These are phyloP conservation scores for Russula foetens DNA, from an alignment of 768 basidiomycete species.

Conservation along the genomic window DNA sequence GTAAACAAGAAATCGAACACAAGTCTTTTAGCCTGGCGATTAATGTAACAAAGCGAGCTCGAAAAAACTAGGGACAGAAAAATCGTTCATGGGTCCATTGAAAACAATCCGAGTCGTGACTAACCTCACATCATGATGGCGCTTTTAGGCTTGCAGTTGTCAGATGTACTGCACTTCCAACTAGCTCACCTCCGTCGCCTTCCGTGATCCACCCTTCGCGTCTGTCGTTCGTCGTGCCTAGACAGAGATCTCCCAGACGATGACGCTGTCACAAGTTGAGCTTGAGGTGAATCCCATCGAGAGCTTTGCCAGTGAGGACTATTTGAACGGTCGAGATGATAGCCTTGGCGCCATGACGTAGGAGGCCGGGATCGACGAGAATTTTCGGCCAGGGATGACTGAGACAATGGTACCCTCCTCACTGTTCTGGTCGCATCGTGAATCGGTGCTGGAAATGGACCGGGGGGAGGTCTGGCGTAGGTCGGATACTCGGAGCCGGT, in stretches of 20 bases:
- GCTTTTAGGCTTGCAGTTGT: too few relatives aligned
- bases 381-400: background rate
- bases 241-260: background rate
- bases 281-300: background rate
- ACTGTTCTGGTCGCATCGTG: too few relatives aligned
- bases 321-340: background rate
- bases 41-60: too few relatives aligned
- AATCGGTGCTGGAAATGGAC: background rate
- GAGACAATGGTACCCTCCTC: background rate
- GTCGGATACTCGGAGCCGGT: background rate
- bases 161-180: too few relatives aligned
- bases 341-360: background rate
- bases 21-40: too few relatives aligned
- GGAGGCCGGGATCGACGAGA: conserved; percentile 1
- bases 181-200: background rate
- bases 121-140: background rate
- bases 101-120: too few relatives aligned
- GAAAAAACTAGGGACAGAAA: too few relatives aligned
- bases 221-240: background rate
- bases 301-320: background rate
- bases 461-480: background rate
- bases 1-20: too few relatives aligned
- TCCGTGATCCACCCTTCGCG: background rate
- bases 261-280: background rate
- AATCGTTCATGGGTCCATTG: too few relatives aligned